phyloP scores from a whole-genome alignment of 768 basidiomycete species.

The Suillus subaureus region DNA sequence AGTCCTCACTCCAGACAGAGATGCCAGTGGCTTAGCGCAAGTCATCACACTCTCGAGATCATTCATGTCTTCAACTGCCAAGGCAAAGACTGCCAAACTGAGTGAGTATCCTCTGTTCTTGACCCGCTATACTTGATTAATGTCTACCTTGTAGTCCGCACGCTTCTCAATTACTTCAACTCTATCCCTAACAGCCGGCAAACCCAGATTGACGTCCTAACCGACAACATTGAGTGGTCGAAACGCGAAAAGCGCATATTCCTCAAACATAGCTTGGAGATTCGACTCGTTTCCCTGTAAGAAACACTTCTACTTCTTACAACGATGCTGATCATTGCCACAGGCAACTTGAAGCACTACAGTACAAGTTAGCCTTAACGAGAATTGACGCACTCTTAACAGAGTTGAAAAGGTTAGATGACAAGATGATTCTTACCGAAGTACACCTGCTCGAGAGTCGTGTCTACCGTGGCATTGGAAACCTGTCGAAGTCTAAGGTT shows the following conservation, averaged over 20 bases:
- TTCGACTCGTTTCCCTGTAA: conserved; percentile 77
- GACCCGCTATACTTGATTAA: neutral
- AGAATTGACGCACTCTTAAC: conserved; percentile 87
- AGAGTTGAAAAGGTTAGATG: conserved; percentile 91
- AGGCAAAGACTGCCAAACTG: conserved; percentile 96
- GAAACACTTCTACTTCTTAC: conserved; percentile 18
- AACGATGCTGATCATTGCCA: conserved; percentile 9
- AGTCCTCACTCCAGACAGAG: conserved; percentile 45
- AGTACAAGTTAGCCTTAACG: conserved; percentile 76
- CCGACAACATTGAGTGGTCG: conserved; percentile 93
- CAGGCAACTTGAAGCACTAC: conserved; percentile 74
- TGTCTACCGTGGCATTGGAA: conserved; percentile 87
- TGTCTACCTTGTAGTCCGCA: conserved; percentile 64
- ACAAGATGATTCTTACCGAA: conserved; percentile 97
- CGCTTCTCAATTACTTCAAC: conserved; percentile 88
- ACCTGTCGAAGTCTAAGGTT: conserved; percentile 89
- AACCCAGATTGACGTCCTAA: conserved; percentile 82
- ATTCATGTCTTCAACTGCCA: conserved; percentile 93
- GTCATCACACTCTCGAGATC: conserved; percentile 81
- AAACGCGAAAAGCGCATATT: conserved; percentile 92
- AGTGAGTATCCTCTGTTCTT: conserved; percentile 46
- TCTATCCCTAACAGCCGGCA: conserved; percentile 73
- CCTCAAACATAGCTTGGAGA: conserved; percentile 91
- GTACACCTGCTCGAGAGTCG: conserved; percentile 93
- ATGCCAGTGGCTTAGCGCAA: conserved; percentile 82